phyloP scores from a whole-genome alignment of 2,329 filamentous ascomycete species.

The Claviceps paspali region DNA sequence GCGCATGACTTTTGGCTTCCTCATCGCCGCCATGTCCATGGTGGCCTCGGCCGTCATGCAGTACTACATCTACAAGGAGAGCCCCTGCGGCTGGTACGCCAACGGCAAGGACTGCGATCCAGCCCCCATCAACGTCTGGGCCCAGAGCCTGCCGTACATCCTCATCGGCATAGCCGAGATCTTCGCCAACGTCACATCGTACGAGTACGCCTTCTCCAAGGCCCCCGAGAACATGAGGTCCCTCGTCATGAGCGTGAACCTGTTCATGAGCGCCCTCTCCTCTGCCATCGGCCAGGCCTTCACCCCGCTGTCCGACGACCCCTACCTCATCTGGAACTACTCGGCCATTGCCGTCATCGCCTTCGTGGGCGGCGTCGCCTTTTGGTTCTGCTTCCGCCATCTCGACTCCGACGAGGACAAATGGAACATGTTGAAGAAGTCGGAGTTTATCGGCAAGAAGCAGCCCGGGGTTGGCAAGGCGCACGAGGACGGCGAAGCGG shows the following conservation, averaged over 20 bases:
- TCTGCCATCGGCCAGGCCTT: conserved; percentile 57
- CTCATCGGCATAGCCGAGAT: conserved; percentile 37
- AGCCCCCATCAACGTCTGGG: conserved; percentile 51
- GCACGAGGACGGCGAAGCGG: conserved; percentile 4
- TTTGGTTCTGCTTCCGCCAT: conserved; percentile 54
- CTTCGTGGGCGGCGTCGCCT: conserved; percentile 43
- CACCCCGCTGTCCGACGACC: conserved; percentile 44
- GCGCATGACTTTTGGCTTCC: conserved; percentile 57
- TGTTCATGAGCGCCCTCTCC: conserved; percentile 57
- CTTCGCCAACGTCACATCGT: conserved; percentile 41
- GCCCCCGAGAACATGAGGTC: conserved; percentile 69
- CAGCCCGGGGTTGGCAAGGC: conserved; percentile 19
- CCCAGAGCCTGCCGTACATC: conserved; percentile 35
- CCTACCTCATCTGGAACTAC: conserved; percentile 60
- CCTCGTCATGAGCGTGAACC: conserved; percentile 53
- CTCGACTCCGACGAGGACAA: conserved; percentile 53
- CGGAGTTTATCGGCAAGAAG: conserved; percentile 25
- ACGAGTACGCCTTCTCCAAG: conserved; percentile 66
- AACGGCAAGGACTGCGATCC: conserved; percentile 29
- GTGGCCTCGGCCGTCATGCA: conserved; percentile 40
- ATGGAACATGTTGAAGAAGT: conserved; percentile 44
- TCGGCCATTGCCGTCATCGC: conserved; percentile 45
- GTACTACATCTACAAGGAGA: conserved; percentile 47
- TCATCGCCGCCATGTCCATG: conserved; percentile 48
- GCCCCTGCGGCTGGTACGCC: conserved; percentile 43